Base-by-base conservation (phyloP, 257 asterid genomes). In the Marsdenia floribunda region DNA sequence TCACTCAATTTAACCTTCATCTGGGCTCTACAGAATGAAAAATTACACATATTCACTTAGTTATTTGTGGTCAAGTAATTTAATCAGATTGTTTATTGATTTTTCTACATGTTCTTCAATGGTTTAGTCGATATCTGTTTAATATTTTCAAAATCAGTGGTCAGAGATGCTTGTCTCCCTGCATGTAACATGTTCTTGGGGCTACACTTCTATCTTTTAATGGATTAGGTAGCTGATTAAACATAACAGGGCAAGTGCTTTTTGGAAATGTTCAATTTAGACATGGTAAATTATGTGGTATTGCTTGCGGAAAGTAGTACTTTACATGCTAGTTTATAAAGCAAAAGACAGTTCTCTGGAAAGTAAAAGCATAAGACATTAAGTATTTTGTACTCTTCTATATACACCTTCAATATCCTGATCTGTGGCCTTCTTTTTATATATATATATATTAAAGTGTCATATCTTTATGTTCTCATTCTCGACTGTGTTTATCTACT, bases 401-500 rank as follows among this genome's bases (percentile, higher is more conserved):
- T 29, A 44, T 46, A 46, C 16, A 13, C 21, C 2, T 21, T 44
- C 4, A 4, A 63, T 15, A 13, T 14, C 40, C 3, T 58, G 0
- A 14, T 57, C 13, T 57, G 1, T 16, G n/a, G n/a, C n/a, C n/a
- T 2, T 3, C 22, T 63, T 19, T 59, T 19, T 47, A 2, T n/a
- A n/a, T n/a, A n/a, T n/a, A 29, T 52, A 29, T 54, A 29, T 37
- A 33, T 14, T 16, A n/a, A 24, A 53, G 38, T 52, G 7, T 52
- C 12, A 9, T n/a, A 4, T 69, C 26, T 38, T 44, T 3, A 49
- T 26, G 12, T 24, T n/a, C 57, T 52, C 46, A 35, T 12, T 38
- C 38, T 65, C 68, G n/a, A 49, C 15, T 29, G 2, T 33, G 40
- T 53, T 80, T 70, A 70, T 70, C 72, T 82, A 71, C 81, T 90